Percentiles rank a stretch among this genome's conserved stretches.
Evolutionary conservation across 345 rosid genomes (phyloP).

Genomic region (Melastoma malabathricum): DNA sequence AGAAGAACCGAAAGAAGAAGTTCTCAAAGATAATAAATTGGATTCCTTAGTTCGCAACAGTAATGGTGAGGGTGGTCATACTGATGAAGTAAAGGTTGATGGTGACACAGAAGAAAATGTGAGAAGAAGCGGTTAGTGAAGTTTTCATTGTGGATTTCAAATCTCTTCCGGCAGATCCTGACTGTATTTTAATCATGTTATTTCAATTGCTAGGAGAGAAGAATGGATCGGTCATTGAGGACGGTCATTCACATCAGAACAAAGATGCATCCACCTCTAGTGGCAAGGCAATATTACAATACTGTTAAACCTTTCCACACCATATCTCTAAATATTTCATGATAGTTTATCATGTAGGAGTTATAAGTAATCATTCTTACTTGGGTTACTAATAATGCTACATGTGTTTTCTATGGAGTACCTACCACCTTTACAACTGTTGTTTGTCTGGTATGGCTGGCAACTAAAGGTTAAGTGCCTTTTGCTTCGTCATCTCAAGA

Average conservation of each 20-base stretch:
- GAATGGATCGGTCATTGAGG: constrained; percentile 17
- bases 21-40: constrained; percentile 40
- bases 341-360: not conserved
- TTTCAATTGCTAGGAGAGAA: constrained; percentile 28
- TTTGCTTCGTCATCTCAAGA: too few relatives aligned
- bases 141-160: too few relatives aligned
- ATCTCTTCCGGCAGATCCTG: not conserved
- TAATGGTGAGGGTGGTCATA: constrained; percentile 13
- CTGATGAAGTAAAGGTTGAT: constrained; percentile 12
- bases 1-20: constrained; percentile 55
- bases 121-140: constrained; percentile 12
- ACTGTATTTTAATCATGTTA: not conserved
- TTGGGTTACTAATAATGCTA: too few relatives aligned
- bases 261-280: constrained; percentile 12
- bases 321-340: not conserved
- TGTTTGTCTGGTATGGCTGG: too few relatives aligned
- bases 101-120: constrained; percentile 13
- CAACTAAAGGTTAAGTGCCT: too few relatives aligned
- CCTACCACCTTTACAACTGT: too few relatives aligned
- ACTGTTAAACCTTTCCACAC: not conserved
- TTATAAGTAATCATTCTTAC: not conserved
- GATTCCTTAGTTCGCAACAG: constrained; percentile 23
- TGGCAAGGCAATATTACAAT: constrained; percentile 26
- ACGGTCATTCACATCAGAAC: constrained; percentile 17
- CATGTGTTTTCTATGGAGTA: too few relatives aligned